These are phyloP conservation scores for Penicillium dipodomyicola DNA, from an alignment of 495 filamentous ascomycete species.

Conservation along the genomic window DNA sequence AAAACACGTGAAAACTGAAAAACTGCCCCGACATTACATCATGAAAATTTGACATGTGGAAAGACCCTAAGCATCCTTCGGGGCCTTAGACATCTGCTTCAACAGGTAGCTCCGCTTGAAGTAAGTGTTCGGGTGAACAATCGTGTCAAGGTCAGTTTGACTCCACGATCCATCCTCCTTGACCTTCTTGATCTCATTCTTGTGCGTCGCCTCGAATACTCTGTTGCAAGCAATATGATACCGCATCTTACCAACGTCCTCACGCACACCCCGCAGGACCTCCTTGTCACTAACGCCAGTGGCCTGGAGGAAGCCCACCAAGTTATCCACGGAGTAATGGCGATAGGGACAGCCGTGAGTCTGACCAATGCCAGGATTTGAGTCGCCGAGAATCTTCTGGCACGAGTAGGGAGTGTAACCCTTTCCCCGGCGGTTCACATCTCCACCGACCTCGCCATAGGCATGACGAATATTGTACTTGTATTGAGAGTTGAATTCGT, in stretches of 20 bases:
- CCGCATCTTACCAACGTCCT: constrained; percentile 83
- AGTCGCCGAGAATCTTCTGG: constrained; percentile 88
- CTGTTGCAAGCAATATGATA: constrained; percentile 97
- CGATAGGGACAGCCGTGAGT: constrained; percentile 94
- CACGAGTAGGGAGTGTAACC: constrained; percentile 90
- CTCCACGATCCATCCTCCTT: constrained; percentile 79
- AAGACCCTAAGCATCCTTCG: constrained; percentile 26
- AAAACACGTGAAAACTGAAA: constrained; percentile 7
- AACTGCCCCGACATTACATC: constrained; percentile 32
- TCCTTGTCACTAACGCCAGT: constrained; percentile 76
- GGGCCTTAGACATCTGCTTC: constrained; percentile 56
- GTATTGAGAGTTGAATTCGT: constrained; percentile 92
- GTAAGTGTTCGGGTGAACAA: constrained; percentile 97
- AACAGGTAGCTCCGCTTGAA: constrained; percentile 90
- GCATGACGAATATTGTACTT: constrained; percentile 91
- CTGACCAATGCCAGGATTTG: constrained; percentile 78
- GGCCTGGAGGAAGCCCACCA: constrained; percentile 66
- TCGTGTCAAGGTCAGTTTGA: constrained; percentile 82
- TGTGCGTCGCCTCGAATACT: constrained; percentile 88
- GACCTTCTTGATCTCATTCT: constrained; percentile 81
- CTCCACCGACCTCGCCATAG: constrained; percentile 94
- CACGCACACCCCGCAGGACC: constrained; percentile 73
- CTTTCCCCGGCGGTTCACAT: constrained; percentile 75
- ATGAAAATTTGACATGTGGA: constrained; percentile 24
- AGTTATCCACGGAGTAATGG: constrained; percentile 84